Base-by-base conservation (phyloP, 176 grass and related monocot species). In the Bothriochloa decipiens region DNA sequence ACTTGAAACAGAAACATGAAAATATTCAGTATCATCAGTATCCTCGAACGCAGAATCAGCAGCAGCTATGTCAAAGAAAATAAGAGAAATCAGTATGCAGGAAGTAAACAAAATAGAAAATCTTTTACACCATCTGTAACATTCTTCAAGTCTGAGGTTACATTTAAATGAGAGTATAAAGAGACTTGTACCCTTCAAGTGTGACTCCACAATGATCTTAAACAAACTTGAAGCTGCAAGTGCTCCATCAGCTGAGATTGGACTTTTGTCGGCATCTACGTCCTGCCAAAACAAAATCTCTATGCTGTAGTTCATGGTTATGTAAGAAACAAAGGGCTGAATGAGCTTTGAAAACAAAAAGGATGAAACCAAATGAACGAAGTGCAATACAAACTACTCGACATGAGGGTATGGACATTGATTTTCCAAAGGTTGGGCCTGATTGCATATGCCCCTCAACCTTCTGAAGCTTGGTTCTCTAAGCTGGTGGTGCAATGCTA, bases 1-100 rank as follows among this genome's bases (percentile, higher is more conserved):
- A 98, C 96, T 98, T 81, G 96, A 95, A 66, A 98, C 84, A 89
- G 96, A 98, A 83, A 90, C 96, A 92, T 98, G 96, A 83, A 98
- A 95, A 84, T 98, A 98, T 70, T 98, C 93, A 7, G 85, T 88
- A 69, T 95, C 83, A 78, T 91, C 87, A 55, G 87, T 61, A 89
- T 98, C 96, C 88, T 95, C 96, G 36, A 92, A 95, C 63, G 93
- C 96, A 88, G 96, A 95, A 83, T 95, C 93, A 85, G 93, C 91
- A 89, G 96, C 96, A 90, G 96, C 96, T 98, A 83, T 63, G 46
- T 49, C 46, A 92, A 81, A 64, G 68, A 91, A 91, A 87, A 83
- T 41, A 90, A 83, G 17, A 28, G 27, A 40, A 69, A 72, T 87
- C 81, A 87, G 76, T 83, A 87, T 41, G 83, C 52, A 49, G 79